A percentile compares a stretch with the other conserved stretches of the same genome.
phyloP scores from a whole-genome alignment of 441 rosid species.

The Bocquillonia castaneifolia region DNA sequence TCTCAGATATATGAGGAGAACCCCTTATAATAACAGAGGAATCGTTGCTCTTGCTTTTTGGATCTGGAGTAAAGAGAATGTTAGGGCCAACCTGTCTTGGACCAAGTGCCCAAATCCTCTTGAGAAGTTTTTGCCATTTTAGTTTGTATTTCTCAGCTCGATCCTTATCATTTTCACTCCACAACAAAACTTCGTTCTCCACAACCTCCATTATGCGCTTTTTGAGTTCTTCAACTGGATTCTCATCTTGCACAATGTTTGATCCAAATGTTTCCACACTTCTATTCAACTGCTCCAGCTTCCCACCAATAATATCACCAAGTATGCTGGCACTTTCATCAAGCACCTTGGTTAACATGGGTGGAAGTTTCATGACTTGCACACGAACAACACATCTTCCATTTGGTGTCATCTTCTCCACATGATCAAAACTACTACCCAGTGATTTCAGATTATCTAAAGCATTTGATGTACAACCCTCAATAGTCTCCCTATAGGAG shows the following conservation, averaged over 20 bases:
- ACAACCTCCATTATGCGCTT: constrained; percentile 52
- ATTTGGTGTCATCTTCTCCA: constrained; percentile 72
- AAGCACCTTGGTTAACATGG: constrained; percentile 65
- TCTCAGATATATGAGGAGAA: constrained; percentile 62
- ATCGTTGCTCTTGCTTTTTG: constrained; percentile 33
- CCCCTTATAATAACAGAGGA: constrained; percentile 53
- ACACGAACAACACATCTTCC: constrained; percentile 71
- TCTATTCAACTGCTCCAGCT: constrained; percentile 43
- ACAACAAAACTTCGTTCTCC: constrained; percentile 45
- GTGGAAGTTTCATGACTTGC: constrained; percentile 76
- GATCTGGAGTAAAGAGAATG: constrained; percentile 73
- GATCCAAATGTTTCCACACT: constrained; percentile 40
- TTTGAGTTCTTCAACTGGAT: constrained; percentile 50
- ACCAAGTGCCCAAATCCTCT: constrained; percentile 90
- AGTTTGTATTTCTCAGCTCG: constrained; percentile 52
- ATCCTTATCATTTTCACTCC: constrained; percentile 54
- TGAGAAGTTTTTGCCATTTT: constrained; percentile 64
- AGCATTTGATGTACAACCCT: constrained; percentile 51
- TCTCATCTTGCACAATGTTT: constrained; percentile 34
- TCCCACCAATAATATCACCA: constrained; percentile 62
- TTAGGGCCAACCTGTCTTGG: constrained; percentile 91
- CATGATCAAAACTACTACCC: constrained; percentile 48
- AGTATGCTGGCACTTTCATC: constrained; percentile 73
- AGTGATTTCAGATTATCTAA: constrained; percentile 58
- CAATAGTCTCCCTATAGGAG: constrained; percentile 84